Conservation (phyloP, 2,329 filamentous ascomycete genomes). For the Ceratocystis cacaofunesta region DNA sequence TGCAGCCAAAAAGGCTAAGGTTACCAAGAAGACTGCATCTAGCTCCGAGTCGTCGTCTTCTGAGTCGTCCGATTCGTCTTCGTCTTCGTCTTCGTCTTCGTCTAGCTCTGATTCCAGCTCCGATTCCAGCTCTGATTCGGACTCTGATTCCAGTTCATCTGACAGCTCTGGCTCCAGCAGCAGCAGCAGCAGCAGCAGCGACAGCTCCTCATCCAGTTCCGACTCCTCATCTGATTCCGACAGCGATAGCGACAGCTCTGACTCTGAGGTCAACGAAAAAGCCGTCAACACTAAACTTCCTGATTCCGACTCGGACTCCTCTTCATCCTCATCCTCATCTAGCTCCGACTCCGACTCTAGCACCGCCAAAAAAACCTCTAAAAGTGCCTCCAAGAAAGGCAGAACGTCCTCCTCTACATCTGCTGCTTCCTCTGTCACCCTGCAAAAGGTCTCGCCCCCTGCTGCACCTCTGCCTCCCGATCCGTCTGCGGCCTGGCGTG, state of each 20-base stretch:
- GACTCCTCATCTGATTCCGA: constrained; percentile 1
- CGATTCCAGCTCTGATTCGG: constrained; percentile 17
- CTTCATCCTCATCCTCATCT: neutral
- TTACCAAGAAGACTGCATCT: constrained; percentile 20
- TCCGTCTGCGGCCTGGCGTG: constrained; percentile 28
- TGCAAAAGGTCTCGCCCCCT: constrained; percentile 38
- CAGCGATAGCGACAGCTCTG: neutral
- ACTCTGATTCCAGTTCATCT: constrained; percentile 18
- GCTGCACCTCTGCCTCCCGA: constrained; percentile 39
- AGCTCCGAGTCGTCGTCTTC: constrained; percentile 20
- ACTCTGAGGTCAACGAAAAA: too few species aligned
- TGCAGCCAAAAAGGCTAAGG: constrained; percentile 38
- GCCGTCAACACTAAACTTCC: too few species aligned
- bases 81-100: constrained; percentile 21
- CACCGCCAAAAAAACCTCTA: constrained; percentile 19
- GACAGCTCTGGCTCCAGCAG: constrained; percentile 20
- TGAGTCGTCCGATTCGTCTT: constrained; percentile 19
- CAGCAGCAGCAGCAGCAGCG: constrained; percentile 20
- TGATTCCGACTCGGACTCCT: too few species aligned
- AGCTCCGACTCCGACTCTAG: constrained; percentile 19
- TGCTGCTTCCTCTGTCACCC: constrained; percentile 33
- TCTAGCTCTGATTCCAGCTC: constrained; percentile 16
- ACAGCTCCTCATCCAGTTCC: constrained; percentile 19
- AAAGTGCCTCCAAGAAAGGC: constrained; percentile 21
- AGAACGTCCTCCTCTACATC: constrained; percentile 31